Evolutionary conservation across 2,329 filamentous ascomycete species (phyloP), one percentile per base, ranked within the genome.

Genomic region (Clonostachys chloroleuca): DNA sequence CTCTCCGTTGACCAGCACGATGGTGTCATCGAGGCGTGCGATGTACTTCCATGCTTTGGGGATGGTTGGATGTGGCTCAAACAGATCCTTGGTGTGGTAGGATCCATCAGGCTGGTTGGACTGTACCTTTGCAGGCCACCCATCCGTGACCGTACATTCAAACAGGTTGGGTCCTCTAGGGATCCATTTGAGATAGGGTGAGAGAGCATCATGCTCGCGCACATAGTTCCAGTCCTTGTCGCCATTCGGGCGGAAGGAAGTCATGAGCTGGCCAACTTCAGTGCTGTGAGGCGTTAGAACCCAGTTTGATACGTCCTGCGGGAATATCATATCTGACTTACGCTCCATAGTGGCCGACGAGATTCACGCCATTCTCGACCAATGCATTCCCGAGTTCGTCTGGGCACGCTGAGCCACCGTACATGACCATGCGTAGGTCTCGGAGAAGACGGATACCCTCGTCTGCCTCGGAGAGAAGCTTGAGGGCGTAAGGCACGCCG

Each of bases 41-140:
- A 81, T 70, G 56, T 84, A 84, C 47, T 71, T 70, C 82, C 83
- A 87, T 0, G 80, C 78, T 46, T 76, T 64, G 1, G 62, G 48
- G 8, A 80, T 77, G 0, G 52, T 65, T 1, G 69, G 56, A 56
- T 87, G 83, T 2, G 67, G 66, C 45, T 73, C 71, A 50, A 87
- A 86, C 2, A 87, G 59, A 57, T 87, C 84, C 1, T 77, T 71
- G 0, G 83, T 87, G 2, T 78, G 77, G 54, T 80, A 87, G 0
- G 79, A 80, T 4, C 80, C 78, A 57, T 86, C 77, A 0, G 67
- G 59, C 12, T 77, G 72, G 53, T 83, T 84, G 5, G 59, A 65
- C 54, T 79, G 82, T 2, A 77, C 74, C 60, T 74, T 72, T 48
- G 81, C 73, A 10, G 81, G 81, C 81, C 81, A 85, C 1, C 64